These are phyloP conservation scores for Tritrichomonas musculus DNA, from an alignment of 208 protist genomes.

Conservation along the genomic window DNA sequence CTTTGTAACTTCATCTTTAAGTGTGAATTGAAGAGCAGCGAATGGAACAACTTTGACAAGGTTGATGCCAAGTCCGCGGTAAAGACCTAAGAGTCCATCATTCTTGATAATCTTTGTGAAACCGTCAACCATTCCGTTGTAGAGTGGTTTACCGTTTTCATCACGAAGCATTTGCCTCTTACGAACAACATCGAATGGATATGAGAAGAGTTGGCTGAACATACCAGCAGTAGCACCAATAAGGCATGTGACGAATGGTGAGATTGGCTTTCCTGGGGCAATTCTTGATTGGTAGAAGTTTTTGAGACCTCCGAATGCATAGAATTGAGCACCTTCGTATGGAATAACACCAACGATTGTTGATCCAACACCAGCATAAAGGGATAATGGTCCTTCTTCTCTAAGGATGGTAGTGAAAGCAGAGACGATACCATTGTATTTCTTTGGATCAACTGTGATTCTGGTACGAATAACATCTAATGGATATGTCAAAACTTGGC, in stretches of 20 bases:
- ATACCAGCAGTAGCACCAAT: conserved; percentile 33
- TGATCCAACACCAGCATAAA: neutral
- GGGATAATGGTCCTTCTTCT: neutral
- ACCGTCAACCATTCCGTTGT: neutral
- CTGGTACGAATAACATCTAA: neutral
- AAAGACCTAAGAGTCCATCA: neutral
- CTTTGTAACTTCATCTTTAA: neutral
- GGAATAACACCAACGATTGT: conserved; percentile 30
- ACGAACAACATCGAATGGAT: conserved; percentile 31
- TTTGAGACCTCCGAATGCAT: conserved; percentile 13
- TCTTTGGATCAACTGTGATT: neutral
- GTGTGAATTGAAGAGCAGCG: conserved; percentile 22
- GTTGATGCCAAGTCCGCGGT: conserved; percentile 24
- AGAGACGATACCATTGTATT: conserved; percentile 19
- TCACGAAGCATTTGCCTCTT: neutral
- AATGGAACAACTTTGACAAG: conserved; percentile 33
- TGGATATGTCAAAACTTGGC: conserved; percentile 29
- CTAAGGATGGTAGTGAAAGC: neutral
- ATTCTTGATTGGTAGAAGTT: neutral
- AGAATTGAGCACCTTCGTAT: conserved; percentile 34
- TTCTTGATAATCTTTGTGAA: conserved; percentile 16
- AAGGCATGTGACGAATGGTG: conserved; percentile 6
- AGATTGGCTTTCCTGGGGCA: conserved; percentile 29
- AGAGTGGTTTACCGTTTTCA: conserved; percentile 18
- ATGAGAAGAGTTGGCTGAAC: conserved; percentile 30